Percentiles rank a stretch among this genome's conserved stretches.
Evolutionary conservation across 192 early-diverging fungal species (phyloP).

Genomic region (Entomortierella parvispora): DNA sequence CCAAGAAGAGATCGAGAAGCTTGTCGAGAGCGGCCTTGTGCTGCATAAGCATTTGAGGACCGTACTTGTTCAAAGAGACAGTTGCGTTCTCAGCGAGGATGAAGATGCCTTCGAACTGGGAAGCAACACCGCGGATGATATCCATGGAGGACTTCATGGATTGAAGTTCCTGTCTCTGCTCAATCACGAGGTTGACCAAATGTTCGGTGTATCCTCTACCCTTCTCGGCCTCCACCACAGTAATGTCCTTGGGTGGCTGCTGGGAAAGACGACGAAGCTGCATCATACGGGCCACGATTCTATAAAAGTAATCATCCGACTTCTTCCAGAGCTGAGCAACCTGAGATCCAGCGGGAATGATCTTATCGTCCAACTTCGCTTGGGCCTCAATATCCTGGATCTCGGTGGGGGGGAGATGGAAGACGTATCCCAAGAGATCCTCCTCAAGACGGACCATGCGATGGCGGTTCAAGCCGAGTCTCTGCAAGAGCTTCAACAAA

Average conservation of each 20-base stretch:
- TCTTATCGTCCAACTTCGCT: conserved; percentile 35
- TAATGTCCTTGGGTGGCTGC: conserved; percentile 65
- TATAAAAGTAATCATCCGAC: conserved; percentile 78
- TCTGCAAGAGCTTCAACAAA: conserved; percentile 74
- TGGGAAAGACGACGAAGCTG: conserved; percentile 61
- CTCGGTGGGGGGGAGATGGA: conserved; percentile 51
- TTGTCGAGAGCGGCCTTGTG: conserved; percentile 57
- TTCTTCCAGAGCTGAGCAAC: conserved; percentile 58
- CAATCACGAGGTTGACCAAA: conserved; percentile 67
- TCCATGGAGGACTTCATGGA: conserved; percentile 50
- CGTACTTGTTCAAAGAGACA: conserved; percentile 23
- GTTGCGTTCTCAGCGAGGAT: conserved; percentile 18
- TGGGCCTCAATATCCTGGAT: conserved; percentile 48
- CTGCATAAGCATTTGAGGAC: conserved; percentile 24
- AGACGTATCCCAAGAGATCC: conserved; percentile 55
- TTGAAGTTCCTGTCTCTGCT: conserved; percentile 61
- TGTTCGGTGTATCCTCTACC: conserved; percentile 73
- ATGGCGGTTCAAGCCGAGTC: conserved; percentile 68
- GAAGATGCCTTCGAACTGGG: conserved; percentile 49
- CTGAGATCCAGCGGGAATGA: conserved; percentile 41
- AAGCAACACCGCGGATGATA: conserved; percentile 18
- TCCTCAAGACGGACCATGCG: conserved; percentile 50
- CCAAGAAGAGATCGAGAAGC: conserved; percentile 42
- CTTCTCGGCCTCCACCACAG: conserved; percentile 72
- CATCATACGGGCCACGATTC: conserved; percentile 69